These are phyloP conservation scores for Grosmannia serpens DNA, from an alignment of 2,329 filamentous ascomycete species.

Conservation along the genomic window DNA sequence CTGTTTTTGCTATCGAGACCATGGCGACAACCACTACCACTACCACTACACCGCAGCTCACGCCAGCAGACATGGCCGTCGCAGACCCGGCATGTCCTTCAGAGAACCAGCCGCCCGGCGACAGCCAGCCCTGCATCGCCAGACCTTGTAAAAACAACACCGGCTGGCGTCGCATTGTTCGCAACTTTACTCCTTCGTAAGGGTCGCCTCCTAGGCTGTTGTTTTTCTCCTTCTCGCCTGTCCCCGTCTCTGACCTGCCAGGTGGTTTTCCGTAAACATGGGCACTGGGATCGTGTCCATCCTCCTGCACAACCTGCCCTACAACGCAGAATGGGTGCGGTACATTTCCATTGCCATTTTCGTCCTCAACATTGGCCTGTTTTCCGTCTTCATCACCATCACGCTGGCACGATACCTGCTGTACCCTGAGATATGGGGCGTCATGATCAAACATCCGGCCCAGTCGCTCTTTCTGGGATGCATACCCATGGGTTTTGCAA, in stretches of 20 bases:
- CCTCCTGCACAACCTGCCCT: conserved; percentile 46
- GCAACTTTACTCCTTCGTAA: conserved; percentile 34
- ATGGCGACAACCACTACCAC: background rate
- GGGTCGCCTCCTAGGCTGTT: conserved; percentile 4
- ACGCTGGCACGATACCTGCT: conserved; percentile 44
- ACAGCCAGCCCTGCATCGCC: background rate
- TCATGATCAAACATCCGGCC: conserved; percentile 49
- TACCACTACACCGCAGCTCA: background rate
- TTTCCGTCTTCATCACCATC: conserved; percentile 35
- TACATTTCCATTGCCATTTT: conserved; percentile 46
- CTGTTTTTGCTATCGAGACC: background rate
- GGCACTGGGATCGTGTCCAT: conserved; percentile 52
- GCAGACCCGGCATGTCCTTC: background rate
- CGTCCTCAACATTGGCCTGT: conserved; percentile 41
- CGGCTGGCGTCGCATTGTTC: conserved; percentile 24
- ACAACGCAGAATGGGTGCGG: conserved; percentile 37
- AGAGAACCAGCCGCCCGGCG: background rate
- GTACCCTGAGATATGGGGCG: conserved; percentile 48
- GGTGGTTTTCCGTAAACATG: conserved; percentile 45
- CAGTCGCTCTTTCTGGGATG: conserved; percentile 53
- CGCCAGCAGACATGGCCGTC: background rate
- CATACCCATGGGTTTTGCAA: conserved; percentile 52
- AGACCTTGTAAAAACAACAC: conserved; percentile 8
- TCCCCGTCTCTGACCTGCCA: background rate
- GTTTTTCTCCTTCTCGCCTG: background rate